Conservation (phyloP, 257 asterid genomes). For the Scutellaria galericulata region DNA sequence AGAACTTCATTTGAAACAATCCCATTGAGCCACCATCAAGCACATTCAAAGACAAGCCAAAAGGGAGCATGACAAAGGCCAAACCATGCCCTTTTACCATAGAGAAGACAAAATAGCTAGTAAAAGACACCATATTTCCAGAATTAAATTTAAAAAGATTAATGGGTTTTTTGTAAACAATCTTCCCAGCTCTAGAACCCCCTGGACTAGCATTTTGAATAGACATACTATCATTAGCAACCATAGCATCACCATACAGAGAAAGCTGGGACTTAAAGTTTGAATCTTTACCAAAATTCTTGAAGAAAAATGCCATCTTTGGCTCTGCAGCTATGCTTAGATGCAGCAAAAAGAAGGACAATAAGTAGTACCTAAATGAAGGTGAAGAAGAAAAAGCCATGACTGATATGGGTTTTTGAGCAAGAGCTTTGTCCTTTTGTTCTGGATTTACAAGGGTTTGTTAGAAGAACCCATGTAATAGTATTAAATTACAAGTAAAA, state of each 20-base stretch:
- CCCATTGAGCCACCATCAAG: constrained; percentile 51
- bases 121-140: constrained; percentile 62
- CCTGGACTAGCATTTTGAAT: constrained; percentile 66
- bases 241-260: constrained; percentile 79
- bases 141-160: constrained; percentile 51
- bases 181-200: constrained; percentile 57
- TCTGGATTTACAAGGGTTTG: constrained; percentile 47
- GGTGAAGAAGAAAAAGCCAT: constrained; percentile 50
- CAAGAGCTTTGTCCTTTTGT: constrained; percentile 36
- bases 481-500: too few relatives aligned
- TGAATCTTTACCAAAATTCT: constrained; percentile 59
- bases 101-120: constrained; percentile 66
- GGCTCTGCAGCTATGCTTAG: constrained; percentile 51
- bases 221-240: constrained; percentile 44
- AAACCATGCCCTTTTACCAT: constrained; percentile 72
- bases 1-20: constrained; percentile 67
- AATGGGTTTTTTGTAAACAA: constrained; percentile 59
- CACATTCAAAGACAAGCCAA: constrained; percentile 47
- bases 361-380: constrained; percentile 52
- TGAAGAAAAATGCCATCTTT: constrained; percentile 51
- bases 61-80: constrained; percentile 74
- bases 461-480: constrained; percentile 47
- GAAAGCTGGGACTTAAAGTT: constrained; percentile 61
- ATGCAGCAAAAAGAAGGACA: constrained; percentile 48
- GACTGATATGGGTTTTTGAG: constrained; percentile 52